These are phyloP conservation scores for Patellifolia procumbens DNA, from an alignment of 179 eudicot genomes.

Conservation along the genomic window DNA sequence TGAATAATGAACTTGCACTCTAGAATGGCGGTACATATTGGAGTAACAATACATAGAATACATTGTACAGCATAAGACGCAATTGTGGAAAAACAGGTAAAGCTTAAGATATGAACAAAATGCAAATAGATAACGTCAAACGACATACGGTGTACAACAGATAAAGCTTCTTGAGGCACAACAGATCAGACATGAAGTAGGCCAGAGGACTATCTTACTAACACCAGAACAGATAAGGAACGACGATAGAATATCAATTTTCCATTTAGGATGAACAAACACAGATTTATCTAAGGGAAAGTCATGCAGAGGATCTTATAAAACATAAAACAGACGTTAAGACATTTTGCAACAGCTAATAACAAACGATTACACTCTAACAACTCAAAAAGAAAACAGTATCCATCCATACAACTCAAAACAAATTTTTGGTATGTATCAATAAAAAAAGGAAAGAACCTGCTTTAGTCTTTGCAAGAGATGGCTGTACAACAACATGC, in stretches of 20 bases:
- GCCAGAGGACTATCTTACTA: not conserved
- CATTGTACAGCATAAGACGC: not conserved
- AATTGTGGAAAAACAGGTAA: not conserved
- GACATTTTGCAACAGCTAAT: not conserved
- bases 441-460: slow-evolving; percentile 40
- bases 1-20: not conserved
- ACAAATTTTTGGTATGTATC: too few relatives aligned
- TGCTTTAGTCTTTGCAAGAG: slow-evolving; percentile 81
- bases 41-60: not conserved
- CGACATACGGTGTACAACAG: not conserved
- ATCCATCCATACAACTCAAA: not conserved
- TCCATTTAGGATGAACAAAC: not conserved
- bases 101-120: not conserved
- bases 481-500: slow-evolving; percentile 97
- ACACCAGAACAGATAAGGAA: not conserved
- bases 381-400: not conserved
- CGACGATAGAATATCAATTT: not conserved
- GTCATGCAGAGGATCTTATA: not conserved
- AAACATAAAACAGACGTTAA: not conserved
- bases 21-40: not conserved
- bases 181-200: not conserved
- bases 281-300: not conserved
- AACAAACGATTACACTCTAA: not conserved
- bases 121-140: not conserved
- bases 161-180: not conserved